Evolutionary conservation across 2,329 filamentous ascomycete species (phyloP), one percentile per base, ranked within the genome.

Genomic region (Sarocladium brachiariae): DNA sequence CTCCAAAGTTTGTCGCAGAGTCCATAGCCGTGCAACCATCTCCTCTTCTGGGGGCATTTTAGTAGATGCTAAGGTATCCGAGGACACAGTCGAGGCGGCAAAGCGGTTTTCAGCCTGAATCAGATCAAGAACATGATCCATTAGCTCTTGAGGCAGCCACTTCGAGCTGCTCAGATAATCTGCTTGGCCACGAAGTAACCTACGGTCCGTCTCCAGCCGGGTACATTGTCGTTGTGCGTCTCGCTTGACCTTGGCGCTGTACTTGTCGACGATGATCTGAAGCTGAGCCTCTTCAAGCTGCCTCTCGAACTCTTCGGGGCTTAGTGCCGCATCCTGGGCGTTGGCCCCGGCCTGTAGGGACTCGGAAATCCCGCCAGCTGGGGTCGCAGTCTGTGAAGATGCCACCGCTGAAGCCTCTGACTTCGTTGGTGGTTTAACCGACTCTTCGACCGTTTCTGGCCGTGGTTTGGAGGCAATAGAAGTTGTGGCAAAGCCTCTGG

Each of bases 251-350:
- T 92, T 96, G 35, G 79, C 71, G 0, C 85, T 84, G 66, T 92
- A 73, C 62, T 90, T 93, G 55, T 97, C 92, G 14, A 97, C 85
- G 5, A 96, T 71, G 19, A 88, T 70, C 65, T 97, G 91, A 33
- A 99, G 74, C 60, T 95, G 89, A n/a, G 89, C 86, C 59, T 90
- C 86, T 64, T 96, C 89, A 14, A 97, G 78, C 60, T 95, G 89
- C 55, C 74, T 83, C 63, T 96, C 93, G 49, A 96, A 86, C 65
- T 97, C 89, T 63, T 96, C 92, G 1, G 92, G 86, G 46, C 81
- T 89, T 56, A 92, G 69, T 24, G 78, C 71, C 50, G 80, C 70
- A 49, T 69, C 64, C 31, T 56, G 24, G 18, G 53, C 54, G 8
- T 57, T 48, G 16, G 30, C 9, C 2, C 21, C 27, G n/a, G 30